These are phyloP conservation scores for Fagopyrum homotropicum DNA, from an alignment of 148 eudicot genomes.

Conservation along the genomic window DNA sequence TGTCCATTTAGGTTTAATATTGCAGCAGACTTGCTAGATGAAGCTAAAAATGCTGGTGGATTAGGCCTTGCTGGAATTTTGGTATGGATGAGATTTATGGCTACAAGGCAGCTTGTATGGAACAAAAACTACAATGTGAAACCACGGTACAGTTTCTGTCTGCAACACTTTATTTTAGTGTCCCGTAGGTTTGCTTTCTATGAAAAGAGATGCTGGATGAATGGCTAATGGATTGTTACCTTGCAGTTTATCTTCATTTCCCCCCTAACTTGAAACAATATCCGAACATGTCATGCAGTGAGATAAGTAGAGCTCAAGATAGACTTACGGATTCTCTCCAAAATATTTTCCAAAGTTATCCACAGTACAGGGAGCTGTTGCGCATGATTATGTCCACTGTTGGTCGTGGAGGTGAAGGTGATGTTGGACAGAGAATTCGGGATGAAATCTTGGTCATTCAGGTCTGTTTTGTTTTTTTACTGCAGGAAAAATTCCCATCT, in stretches of 20 bases:
- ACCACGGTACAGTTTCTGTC: constrained; percentile 61
- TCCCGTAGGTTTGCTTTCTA: neutral
- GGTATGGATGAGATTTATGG: constrained; percentile 99
- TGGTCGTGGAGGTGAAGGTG: constrained; percentile 99
- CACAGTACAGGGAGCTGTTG: constrained; percentile 72
- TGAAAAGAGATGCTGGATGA: neutral
- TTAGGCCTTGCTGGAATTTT: constrained; percentile 89
- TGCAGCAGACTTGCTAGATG: constrained; percentile 80
- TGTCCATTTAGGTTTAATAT: constrained; percentile 66
- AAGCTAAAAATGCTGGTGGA: constrained; percentile 73
- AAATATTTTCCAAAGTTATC: constrained; percentile 48
- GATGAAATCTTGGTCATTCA: constrained; percentile 97
- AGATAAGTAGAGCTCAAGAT: constrained; percentile 97
- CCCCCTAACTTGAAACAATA: neutral
- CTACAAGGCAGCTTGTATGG: constrained; percentile 96
- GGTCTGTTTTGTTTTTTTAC: constrained; percentile 24
- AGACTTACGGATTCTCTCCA: constrained; percentile 86
- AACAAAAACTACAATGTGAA: constrained; percentile 96
- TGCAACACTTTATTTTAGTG: neutral
- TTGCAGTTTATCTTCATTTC: neutral
- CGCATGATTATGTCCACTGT: constrained; percentile 86
- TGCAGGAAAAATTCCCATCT: neutral
- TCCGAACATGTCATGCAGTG: constrained; percentile 42
- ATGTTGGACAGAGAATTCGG: constrained; percentile 97
- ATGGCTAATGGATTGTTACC: neutral